Evolutionary conservation across 768 basidiomycete species (phyloP).

Genomic region (Suillus americanus): DNA sequence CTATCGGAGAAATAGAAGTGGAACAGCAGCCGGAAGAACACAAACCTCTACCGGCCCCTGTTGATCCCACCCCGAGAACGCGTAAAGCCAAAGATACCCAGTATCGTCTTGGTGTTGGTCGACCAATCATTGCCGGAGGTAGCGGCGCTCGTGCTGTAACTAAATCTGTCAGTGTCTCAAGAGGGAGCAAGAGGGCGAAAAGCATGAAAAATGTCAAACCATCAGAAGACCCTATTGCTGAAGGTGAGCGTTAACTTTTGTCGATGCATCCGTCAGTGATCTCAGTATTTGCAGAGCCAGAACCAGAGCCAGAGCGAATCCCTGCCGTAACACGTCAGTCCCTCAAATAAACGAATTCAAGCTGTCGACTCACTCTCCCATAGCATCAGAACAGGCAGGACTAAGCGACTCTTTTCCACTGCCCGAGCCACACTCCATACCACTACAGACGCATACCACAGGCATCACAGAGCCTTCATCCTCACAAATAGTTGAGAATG

Average conservation of each 20-base stretch:
- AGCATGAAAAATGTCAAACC: slow-evolving; percentile 49
- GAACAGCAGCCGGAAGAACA: slow-evolving; percentile 20
- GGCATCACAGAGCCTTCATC: not conserved
- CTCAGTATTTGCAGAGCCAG: slow-evolving; percentile 27
- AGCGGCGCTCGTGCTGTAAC: slow-evolving; percentile 65
- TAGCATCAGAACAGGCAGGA: not conserved
- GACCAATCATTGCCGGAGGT: slow-evolving; percentile 66
- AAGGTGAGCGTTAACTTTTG: slow-evolving; percentile 37
- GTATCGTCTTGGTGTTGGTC: slow-evolving; percentile 67
- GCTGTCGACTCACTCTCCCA: not conserved
- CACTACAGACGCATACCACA: not conserved
- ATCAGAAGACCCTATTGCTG: slow-evolving; percentile 54
- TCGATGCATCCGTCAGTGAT: not conserved
- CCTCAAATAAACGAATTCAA: not conserved
- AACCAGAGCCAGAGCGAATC: slow-evolving; percentile 11
- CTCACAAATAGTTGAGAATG: slow-evolving; percentile 9
- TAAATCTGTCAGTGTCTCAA: slow-evolving; percentile 52
- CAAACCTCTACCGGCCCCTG: slow-evolving; percentile 17
- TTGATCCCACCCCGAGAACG: slow-evolving; percentile 42
- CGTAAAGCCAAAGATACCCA: slow-evolving; percentile 76
- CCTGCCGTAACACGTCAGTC: not conserved
- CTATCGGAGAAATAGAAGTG: slow-evolving; percentile 22
- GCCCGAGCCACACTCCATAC: not conserved
- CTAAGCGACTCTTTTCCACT: not conserved
- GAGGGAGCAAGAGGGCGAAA: slow-evolving; percentile 46